These are phyloP conservation scores for Salix viminalis DNA, from an alignment of 345 rosid genomes.

Conservation along the genomic window DNA sequence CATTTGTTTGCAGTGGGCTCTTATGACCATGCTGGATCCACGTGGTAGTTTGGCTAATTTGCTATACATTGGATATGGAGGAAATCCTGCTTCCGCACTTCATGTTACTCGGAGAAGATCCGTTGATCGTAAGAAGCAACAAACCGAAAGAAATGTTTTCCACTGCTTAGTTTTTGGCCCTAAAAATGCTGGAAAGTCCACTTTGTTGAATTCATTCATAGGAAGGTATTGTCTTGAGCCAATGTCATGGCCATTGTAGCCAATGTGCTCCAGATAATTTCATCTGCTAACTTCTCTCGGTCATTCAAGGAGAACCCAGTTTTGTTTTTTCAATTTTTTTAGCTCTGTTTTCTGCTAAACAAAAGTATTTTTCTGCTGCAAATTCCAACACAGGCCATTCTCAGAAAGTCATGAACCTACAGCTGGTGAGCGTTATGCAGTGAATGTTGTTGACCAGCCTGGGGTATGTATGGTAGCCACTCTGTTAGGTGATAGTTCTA, in stretches of 20 bases:
- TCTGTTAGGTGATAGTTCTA: constrained; percentile 1
- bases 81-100: constrained; percentile 56
- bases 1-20: constrained; percentile 60
- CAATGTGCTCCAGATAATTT: constrained; percentile 13
- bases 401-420: constrained; percentile 40
- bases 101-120: constrained; percentile 60
- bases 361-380: constrained; percentile 7
- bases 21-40: constrained; percentile 70
- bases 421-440: constrained; percentile 47
- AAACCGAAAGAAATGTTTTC: constrained; percentile 63
- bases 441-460: constrained; percentile 56
- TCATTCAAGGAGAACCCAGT: background rate
- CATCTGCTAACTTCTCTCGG: background rate
- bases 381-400: constrained; percentile 50
- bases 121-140: constrained; percentile 68
- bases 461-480: constrained; percentile 45
- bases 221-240: constrained; percentile 47
- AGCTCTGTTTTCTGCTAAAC: background rate
- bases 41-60: constrained; percentile 56
- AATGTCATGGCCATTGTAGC: background rate
- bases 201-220: constrained; percentile 56
- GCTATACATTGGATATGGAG: constrained; percentile 66
- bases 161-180: constrained; percentile 73
- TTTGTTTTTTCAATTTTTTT: background rate
- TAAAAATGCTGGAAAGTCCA: constrained; percentile 67